Percentiles rank a stretch among this genome's conserved stretches.
phyloP scores from a whole-genome alignment of 306 rosid genomes.

The Trichosanthes cucumerina region DNA sequence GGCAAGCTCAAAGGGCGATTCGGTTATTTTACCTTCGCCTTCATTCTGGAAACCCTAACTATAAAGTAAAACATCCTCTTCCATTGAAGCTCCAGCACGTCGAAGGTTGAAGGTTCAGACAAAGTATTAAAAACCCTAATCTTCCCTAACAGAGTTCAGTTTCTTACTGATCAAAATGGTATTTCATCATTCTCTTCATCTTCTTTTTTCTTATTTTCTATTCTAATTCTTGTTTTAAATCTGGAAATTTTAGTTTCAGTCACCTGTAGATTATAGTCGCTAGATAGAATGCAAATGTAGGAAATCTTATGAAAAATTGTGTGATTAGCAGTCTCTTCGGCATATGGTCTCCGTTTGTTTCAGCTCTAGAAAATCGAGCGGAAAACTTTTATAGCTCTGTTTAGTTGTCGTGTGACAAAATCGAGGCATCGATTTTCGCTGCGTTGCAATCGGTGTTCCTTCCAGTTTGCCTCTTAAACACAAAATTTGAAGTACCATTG shows the following conservation, averaged over 20 bases:
- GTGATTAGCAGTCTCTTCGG: neutral
- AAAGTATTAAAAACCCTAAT: neutral
- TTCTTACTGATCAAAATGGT: neutral
- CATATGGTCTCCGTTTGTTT: neutral
- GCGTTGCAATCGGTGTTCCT: neutral
- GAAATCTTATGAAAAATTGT: neutral
- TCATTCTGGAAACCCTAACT: slow-evolving; percentile 5
- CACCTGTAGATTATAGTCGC: neutral
- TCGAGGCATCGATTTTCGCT: neutral
- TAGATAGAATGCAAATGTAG: neutral
- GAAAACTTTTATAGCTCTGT: neutral
- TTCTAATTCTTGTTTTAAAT: neutral
- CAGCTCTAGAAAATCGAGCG: neutral
- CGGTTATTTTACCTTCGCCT: neutral
- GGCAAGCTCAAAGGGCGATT: neutral
- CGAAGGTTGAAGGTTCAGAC: neutral
- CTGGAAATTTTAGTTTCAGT: neutral
- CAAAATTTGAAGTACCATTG: neutral
- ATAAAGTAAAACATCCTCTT: neutral
- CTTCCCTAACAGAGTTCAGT: neutral
- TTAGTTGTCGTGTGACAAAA: neutral
- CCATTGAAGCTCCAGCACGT: neutral
- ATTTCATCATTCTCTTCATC: neutral
- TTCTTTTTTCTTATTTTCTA: neutral
- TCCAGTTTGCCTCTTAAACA: neutral